phyloP scores from a whole-genome alignment of 129 eudicot genomes.

The Flaveria brownii region DNA sequence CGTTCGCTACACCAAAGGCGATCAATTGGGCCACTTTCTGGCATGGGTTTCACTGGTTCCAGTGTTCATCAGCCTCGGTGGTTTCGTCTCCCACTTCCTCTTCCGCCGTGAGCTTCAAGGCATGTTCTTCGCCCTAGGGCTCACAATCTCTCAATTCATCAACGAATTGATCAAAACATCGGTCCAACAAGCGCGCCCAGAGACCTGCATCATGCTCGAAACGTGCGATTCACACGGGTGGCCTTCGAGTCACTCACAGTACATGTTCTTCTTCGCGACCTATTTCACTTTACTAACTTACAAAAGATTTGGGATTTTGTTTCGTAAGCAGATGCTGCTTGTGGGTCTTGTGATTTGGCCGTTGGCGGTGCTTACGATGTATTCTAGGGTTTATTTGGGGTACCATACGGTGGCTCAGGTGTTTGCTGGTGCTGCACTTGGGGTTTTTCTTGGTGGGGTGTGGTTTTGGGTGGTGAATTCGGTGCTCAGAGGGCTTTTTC shows the following conservation, averaged over 20 bases:
- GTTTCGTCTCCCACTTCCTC: conserved; percentile 77
- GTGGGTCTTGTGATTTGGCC: conserved; percentile 57
- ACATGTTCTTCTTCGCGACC: conserved; percentile 82
- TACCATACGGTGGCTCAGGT: conserved; percentile 85
- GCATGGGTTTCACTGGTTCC: conserved; percentile 96
- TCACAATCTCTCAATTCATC: conserved; percentile 60
- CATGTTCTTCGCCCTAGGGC: conserved; percentile 72
- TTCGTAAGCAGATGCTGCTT: conserved; percentile 48
- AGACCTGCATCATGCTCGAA: conserved; percentile 67
- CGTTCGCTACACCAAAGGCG: conserved; percentile 81
- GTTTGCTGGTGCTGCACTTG: conserved; percentile 77
- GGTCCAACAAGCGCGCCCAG: conserved; percentile 82
- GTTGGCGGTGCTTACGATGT: conserved; percentile 66
- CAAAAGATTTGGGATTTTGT: conserved; percentile 40
- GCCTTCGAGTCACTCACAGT: conserved; percentile 91
- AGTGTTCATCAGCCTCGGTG: conserved; percentile 80
- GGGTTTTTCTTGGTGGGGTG: conserved; percentile 51
- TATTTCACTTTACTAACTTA: conserved; percentile 62
- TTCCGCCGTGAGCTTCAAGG: conserved; percentile 92
- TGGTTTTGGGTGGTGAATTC: conserved; percentile 86
- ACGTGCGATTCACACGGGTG: conserved; percentile 95
- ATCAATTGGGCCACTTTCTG: conserved; percentile 59
- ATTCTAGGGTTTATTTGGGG: conserved; percentile 92
- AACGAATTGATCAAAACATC: conserved; percentile 58
- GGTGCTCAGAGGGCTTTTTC: conserved; percentile 44